phyloP scores from a whole-genome alignment of 148 eudicot species.

The Pharnaceum exiguum region DNA sequence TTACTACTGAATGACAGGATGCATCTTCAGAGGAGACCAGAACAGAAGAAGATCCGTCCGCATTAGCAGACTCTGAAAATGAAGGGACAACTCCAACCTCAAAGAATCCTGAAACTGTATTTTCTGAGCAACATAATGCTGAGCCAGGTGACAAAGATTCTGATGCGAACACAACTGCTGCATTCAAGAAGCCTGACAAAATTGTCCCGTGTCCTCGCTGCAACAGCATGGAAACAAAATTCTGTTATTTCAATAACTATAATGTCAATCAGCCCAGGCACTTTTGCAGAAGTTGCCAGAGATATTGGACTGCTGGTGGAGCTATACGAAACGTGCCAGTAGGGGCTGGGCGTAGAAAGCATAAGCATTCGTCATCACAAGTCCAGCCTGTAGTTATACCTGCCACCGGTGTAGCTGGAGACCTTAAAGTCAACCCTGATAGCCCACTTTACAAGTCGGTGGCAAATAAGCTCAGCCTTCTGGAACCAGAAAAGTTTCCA shows the following conservation, averaged over 20 bases:
- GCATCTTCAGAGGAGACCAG: not conserved
- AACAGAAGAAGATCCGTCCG: slow-evolving; percentile 1
- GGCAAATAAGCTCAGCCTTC: slow-evolving; percentile 11
- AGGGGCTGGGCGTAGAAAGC: slow-evolving; percentile 18
- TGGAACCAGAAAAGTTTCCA: not conserved
- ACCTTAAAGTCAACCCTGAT: not conserved
- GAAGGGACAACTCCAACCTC: slow-evolving; percentile 6
- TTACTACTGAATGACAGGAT: slow-evolving; percentile 1
- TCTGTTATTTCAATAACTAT: slow-evolving; percentile 23
- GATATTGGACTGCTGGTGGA: slow-evolving; percentile 26
- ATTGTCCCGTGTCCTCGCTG: slow-evolving; percentile 11
- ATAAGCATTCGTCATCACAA: slow-evolving; percentile 6
- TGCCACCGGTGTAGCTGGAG: not conserved
- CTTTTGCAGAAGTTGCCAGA: slow-evolving; percentile 20
- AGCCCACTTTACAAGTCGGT: slow-evolving; percentile 7
- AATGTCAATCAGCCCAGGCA: slow-evolving; percentile 20
- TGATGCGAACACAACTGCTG: slow-evolving; percentile 1
- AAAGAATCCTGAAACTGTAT: slow-evolving; percentile 1
- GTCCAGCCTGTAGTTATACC: slow-evolving; percentile 8
- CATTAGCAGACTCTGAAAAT: slow-evolving; percentile 6
- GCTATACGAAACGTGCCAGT: slow-evolving; percentile 17
- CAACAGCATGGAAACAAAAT: slow-evolving; percentile 20
- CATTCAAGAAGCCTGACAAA: slow-evolving; percentile 12
- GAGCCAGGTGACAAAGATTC: not conserved
- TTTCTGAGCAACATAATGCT: not conserved